phyloP scores from a whole-genome alignment of 1,139 yeast species.

The Pichia sorboxylosa region DNA sequence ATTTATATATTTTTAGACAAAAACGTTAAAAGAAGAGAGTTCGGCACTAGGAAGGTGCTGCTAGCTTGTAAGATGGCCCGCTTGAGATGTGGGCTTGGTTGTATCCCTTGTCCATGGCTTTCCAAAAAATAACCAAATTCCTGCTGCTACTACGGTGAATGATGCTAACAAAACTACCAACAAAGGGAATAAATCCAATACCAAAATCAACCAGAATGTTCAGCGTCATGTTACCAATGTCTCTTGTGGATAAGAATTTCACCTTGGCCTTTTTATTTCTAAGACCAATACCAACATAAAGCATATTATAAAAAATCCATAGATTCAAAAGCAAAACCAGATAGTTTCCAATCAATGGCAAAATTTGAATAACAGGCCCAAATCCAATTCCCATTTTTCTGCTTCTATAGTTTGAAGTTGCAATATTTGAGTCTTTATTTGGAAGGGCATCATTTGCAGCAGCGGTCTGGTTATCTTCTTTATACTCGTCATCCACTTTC shows the following conservation, averaged over 20 bases:
- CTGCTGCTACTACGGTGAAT: constrained; percentile 67
- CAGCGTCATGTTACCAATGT: constrained; percentile 42
- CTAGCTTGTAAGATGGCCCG: too few relatives aligned
- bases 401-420: background rate
- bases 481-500: constrained; percentile 1
- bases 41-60: too few relatives aligned
- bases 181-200: constrained; percentile 59
- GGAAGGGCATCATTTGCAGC: background rate
- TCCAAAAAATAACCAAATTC: constrained; percentile 26
- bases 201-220: constrained; percentile 57
- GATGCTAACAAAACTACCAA: constrained; percentile 60
- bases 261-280: background rate
- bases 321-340: constrained; percentile 29
- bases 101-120: constrained; percentile 5
- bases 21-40: too few relatives aligned
- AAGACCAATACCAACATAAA: constrained; percentile 34
- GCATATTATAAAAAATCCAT: constrained; percentile 39
- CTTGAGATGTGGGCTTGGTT: too few relatives aligned
- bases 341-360: constrained; percentile 35
- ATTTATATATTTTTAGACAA: too few relatives aligned
- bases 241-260: constrained; percentile 3
- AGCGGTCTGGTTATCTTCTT: constrained; percentile 1
- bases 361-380: constrained; percentile 57
- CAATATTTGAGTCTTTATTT: background rate
- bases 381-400: constrained; percentile 42